A percentile compares a stretch with the other conserved stretches of the same genome.
Conservation (phyloP, 495 filamentous ascomycete genomes). For the Chaetomidium leptoderma region DNA sequence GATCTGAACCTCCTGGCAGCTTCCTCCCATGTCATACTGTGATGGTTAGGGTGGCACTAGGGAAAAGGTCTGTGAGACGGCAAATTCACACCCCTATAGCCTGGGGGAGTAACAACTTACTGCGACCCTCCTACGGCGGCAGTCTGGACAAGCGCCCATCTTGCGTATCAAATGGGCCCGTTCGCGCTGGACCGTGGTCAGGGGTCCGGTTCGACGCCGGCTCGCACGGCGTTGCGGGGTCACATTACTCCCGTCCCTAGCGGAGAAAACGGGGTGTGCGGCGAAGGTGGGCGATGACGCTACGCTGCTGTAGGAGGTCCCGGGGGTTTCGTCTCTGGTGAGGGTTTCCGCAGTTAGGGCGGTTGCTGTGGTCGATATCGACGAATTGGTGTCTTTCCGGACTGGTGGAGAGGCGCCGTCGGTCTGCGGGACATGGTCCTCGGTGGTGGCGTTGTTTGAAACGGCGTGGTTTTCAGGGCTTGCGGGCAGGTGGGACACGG, state of each 20-base stretch:
- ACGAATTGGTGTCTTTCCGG: conserved; percentile 48
- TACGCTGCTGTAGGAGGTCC: conserved; percentile 43
- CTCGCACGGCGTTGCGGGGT: conserved; percentile 42
- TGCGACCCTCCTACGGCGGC: conserved; percentile 46
- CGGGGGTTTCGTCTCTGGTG: conserved; percentile 38
- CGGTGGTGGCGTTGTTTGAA: conserved; percentile 29
- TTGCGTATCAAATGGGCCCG: conserved; percentile 49
- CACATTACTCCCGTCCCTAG: conserved; percentile 46
- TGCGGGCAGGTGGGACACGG: conserved; percentile 24
- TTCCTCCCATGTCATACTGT: conserved; percentile 50
- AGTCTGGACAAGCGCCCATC: conserved; percentile 47
- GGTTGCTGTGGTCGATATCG: conserved; percentile 43
- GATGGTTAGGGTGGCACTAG: conserved; percentile 49
- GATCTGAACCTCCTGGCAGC: conserved; percentile 43
- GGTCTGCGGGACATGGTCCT: conserved; percentile 32
- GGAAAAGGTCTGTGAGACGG: conserved; percentile 5
- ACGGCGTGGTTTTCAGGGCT: conserved; percentile 17
- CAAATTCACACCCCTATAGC: not conserved
- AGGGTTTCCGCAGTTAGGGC: conserved; percentile 35
- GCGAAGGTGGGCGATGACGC: conserved; percentile 35
- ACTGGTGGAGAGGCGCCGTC: conserved; percentile 38
- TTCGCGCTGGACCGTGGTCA: conserved; percentile 44
- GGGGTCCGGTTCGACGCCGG: conserved; percentile 45
- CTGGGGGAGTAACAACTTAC: conserved; percentile 31
- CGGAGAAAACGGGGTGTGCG: conserved; percentile 45